These are phyloP conservation scores for Boletus sp. DNA, from an alignment of 768 basidiomycete genomes.

Conservation along the genomic window DNA sequence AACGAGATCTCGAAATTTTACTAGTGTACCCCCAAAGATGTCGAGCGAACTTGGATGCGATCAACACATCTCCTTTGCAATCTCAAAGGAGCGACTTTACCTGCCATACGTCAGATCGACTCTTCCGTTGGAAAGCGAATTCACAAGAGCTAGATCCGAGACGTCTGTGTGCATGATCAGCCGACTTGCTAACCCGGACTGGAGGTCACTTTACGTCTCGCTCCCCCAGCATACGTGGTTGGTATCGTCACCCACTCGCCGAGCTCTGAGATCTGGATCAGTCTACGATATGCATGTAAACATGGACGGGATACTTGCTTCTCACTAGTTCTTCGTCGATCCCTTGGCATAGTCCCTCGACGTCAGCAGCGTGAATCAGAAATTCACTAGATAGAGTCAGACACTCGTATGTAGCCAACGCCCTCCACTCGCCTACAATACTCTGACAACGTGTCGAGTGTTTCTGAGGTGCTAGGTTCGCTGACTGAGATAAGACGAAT, in stretches of 20 bases:
- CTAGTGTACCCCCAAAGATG: constrained; percentile 67
- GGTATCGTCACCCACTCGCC: constrained; percentile 92
- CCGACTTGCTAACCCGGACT: not conserved
- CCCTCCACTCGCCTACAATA: constrained; percentile 67
- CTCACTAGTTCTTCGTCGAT: constrained; percentile 87
- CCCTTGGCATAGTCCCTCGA: constrained; percentile 95
- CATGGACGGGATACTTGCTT: constrained; percentile 45
- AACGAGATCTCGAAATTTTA: constrained; percentile 57
- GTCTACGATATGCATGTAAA: not conserved
- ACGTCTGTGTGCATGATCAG: constrained; percentile 50
- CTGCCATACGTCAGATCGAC: constrained; percentile 49
- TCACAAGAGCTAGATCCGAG: constrained; percentile 77
- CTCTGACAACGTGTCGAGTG: constrained; percentile 69
- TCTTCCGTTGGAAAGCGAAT: constrained; percentile 73
- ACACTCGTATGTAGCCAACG: not conserved
- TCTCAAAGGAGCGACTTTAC: constrained; percentile 21
- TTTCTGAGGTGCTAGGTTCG: constrained; percentile 48
- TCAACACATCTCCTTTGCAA: not conserved
- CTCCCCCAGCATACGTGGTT: constrained; percentile 96
- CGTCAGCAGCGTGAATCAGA: constrained; percentile 96
- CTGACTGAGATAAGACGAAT: not conserved
- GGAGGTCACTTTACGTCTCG: constrained; percentile 57
- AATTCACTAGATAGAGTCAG: constrained; percentile 68
- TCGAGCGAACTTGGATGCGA: constrained; percentile 50
- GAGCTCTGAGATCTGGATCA: constrained; percentile 51